Evolutionary conservation across 352 stramenopile genomes (phyloP).

Genomic region (Phytophthora melonis): DNA sequence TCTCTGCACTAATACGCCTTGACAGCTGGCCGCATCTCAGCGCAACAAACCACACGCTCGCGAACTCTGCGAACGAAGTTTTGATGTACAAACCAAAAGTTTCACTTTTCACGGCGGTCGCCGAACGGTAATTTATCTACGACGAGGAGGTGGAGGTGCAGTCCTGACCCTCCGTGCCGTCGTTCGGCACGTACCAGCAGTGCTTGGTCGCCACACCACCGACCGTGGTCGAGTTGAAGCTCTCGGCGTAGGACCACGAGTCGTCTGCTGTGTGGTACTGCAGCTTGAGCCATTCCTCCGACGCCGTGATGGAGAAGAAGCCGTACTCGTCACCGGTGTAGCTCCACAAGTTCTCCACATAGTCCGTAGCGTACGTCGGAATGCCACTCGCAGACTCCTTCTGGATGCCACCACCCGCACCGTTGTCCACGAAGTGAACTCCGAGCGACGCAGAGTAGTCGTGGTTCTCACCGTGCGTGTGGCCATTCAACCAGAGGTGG

Average conservation of each 20-base stretch:
- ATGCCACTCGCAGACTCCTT: conserved; percentile 71
- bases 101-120: not conserved
- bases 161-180: conserved; percentile 43
- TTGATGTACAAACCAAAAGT: conserved; percentile 2
- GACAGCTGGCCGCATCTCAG: conserved; percentile 2
- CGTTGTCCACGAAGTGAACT: conserved; percentile 80
- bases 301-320: conserved; percentile 63
- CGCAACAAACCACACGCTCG: conserved; percentile 6
- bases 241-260: conserved; percentile 59
- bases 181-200: conserved; percentile 75
- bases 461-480: conserved; percentile 71
- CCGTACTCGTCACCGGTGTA: conserved; percentile 65
- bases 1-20: conserved; percentile 23
- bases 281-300: conserved; percentile 72
- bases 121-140: conserved; percentile 4
- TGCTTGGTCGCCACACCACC: conserved; percentile 63
- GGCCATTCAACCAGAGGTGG: conserved; percentile 52
- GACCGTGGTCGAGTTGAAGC: conserved; percentile 47
- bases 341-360: conserved; percentile 66
- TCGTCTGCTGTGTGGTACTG: conserved; percentile 71
- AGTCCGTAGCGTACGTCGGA: conserved; percentile 53
- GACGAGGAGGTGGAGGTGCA: conserved; percentile 37
- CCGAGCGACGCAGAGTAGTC: conserved; percentile 56
- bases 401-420: conserved; percentile 71
- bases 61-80: not conserved